These are phyloP conservation scores for Saprolegnia parasitica DNA, from an alignment of 352 stramenopile genomes.

Conservation along the genomic window DNA sequence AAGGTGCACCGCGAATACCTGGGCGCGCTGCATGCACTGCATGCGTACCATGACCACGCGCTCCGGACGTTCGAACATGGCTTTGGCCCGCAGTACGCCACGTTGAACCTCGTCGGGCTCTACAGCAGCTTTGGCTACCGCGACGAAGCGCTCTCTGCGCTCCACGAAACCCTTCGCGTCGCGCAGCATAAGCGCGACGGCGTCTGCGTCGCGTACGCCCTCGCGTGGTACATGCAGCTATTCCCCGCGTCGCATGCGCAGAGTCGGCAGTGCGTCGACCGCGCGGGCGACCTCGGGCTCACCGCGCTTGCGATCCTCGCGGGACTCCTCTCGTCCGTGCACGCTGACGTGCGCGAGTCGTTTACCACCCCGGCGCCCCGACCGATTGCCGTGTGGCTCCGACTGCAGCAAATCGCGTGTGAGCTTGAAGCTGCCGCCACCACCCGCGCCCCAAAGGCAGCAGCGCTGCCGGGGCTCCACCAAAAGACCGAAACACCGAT, in stretches of 20 bases:
- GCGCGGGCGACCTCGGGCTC: neutral
- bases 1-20: slow-evolving; percentile 20
- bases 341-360: neutral
- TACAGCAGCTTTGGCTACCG: slow-evolving; percentile 10
- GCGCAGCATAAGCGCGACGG: slow-evolving; percentile 14
- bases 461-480: neutral
- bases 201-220: slow-evolving; percentile 23
- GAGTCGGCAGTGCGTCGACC: neutral
- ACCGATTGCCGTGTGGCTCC: neutral
- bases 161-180: slow-evolving; percentile 22
- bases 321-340: neutral
- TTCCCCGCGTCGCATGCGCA: neutral
- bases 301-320: neutral
- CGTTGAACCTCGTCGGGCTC: slow-evolving; percentile 21
- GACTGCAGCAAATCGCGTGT: neutral
- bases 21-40: slow-evolving; percentile 15
- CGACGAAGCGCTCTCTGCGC: slow-evolving; percentile 5
- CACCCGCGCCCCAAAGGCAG: neutral
- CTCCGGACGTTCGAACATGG: neutral
- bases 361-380: neutral
- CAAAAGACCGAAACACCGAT: neutral
- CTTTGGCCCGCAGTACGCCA: slow-evolving; percentile 27
- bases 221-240: slow-evolving; percentile 19
- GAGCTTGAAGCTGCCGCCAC: neutral
- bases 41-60: slow-evolving; percentile 25